Evolutionary conservation across 305 asterid genomes (phyloP), one percentile per base, ranked within the genome.

Genomic region (Fraxinus latifolia): DNA sequence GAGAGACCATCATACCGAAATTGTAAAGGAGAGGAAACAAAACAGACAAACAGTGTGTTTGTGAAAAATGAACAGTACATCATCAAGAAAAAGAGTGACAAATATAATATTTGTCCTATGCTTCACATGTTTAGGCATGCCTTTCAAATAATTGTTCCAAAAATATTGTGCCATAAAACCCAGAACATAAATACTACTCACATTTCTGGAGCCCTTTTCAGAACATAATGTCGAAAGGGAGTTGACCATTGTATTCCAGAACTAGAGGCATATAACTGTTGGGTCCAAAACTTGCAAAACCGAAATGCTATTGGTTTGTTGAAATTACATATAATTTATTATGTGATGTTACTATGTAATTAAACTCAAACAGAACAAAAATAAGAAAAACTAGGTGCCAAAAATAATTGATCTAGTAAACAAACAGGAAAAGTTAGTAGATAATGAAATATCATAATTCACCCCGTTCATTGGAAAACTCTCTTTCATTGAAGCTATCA

Each of bases 401-500:
- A 3, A 74, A 83, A 1, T 37, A 67, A 65, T 15, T 27, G 42
- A 37, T 27, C 19, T 37, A 50, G 65, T 65, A 82, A 74, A 76
- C 5, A 80, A 2, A 42, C 37, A 75, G 60, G 68, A 79, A 76
- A 67, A 7, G 29, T 60, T 4, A 27, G 32, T 5, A 79, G 4
- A 50, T 2, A 74, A 31, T 17, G 27, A 25, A 58, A 62, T 17
- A 70, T 68, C 76, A 86, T 75, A 72, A 74, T 53, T 74, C 88
- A 94, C 98, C 97, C 92, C 88, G 90, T 81, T 91, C 97, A 74
- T 85, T 86, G 74, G 87, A 89, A 82, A 79, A 86, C 79, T 91
- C 97, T 44, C 87, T 81, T 60, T 87, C 96, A 8, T 88, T 92
- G 87, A 90, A 91, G 84, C 90, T 82, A 76, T 93, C 93, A 65